These are phyloP conservation scores for Rhodomyrtus tomentosa DNA, from an alignment of 345 rosid genomes.

Conservation along the genomic window DNA sequence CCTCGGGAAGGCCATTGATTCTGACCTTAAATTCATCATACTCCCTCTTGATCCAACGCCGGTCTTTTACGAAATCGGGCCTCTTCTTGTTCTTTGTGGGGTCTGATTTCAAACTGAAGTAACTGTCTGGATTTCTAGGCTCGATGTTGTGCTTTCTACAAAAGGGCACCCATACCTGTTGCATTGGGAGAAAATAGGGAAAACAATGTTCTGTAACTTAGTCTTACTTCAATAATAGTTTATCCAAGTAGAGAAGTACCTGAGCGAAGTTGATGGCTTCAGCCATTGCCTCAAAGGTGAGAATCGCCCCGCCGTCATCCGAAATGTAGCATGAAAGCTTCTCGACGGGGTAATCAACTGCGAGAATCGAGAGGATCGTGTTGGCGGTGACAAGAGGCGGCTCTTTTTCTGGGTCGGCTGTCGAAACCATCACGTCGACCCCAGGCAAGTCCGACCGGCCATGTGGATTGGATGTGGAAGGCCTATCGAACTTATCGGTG, in stretches of 20 bases:
- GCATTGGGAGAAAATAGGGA: not conserved
- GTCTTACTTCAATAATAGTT: not conserved
- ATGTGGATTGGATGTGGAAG: slow-evolving; percentile 65
- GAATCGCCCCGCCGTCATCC: slow-evolving; percentile 83
- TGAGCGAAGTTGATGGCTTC: slow-evolving; percentile 83
- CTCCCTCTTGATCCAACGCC: slow-evolving; percentile 95
- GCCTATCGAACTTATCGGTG: slow-evolving; percentile 61
- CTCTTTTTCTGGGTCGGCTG: slow-evolving; percentile 87
- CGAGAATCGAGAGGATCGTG: slow-evolving; percentile 68
- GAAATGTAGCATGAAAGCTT: slow-evolving; percentile 72
- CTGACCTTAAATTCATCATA: slow-evolving; percentile 94
- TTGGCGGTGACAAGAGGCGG: slow-evolving; percentile 92
- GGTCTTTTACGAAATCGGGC: slow-evolving; percentile 82
- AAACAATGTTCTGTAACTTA: not conserved
- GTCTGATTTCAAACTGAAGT: slow-evolving; percentile 59
- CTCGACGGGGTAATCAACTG: slow-evolving; percentile 74
- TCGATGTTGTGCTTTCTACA: slow-evolving; percentile 88
- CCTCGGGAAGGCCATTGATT: slow-evolving; percentile 79
- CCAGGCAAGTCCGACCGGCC: slow-evolving; percentile 90
- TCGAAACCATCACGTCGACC: slow-evolving; percentile 74
- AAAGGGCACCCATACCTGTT: slow-evolving; percentile 72
- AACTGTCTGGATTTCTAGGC: slow-evolving; percentile 89
- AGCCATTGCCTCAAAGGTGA: slow-evolving; percentile 96
- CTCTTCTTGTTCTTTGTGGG: slow-evolving; percentile 77
- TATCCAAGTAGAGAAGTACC: slow-evolving; percentile 10